These are phyloP conservation scores for Nosema muscidifuracis DNA, from an alignment of 371 early-diverging fungal species.

Conservation along the genomic window DNA sequence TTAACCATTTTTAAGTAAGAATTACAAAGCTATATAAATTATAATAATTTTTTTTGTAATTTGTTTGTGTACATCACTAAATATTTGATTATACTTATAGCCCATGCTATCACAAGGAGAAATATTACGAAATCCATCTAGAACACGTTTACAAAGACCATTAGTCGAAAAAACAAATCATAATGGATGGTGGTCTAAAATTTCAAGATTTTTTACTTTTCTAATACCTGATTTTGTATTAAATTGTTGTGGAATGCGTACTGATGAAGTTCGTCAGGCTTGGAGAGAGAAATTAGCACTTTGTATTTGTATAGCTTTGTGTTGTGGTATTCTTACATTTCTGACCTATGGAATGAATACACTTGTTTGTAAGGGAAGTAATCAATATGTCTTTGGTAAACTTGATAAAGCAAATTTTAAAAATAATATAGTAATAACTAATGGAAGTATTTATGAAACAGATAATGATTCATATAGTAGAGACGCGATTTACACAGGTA, in stretches of 20 bases:
- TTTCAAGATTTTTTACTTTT: slow-evolving; percentile 35
- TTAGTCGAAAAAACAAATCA: not conserved
- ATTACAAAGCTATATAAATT: too few species aligned
- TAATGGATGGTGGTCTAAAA: slow-evolving; percentile 12
- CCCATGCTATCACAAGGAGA: slow-evolving; percentile 43
- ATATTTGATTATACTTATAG: too few species aligned
- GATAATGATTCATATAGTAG: slow-evolving; percentile 13
- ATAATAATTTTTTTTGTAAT: too few species aligned
- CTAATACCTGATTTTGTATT: slow-evolving; percentile 46
- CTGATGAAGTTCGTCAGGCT: slow-evolving; percentile 53
- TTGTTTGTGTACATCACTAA: too few species aligned
- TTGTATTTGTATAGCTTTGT: slow-evolving; percentile 58
- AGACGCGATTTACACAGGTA: slow-evolving; percentile 35
- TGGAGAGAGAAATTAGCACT: slow-evolving; percentile 65
- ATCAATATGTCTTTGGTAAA: slow-evolving; percentile 50
- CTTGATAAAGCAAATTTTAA: slow-evolving; percentile 44
- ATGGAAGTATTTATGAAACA: slow-evolving; percentile 53
- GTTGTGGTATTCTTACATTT: slow-evolving; percentile 57
- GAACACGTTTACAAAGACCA: slow-evolving; percentile 41
- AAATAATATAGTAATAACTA: slow-evolving; percentile 46
- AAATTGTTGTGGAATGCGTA: slow-evolving; percentile 57
- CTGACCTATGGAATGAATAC: slow-evolving; percentile 63
- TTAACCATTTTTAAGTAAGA: too few species aligned
- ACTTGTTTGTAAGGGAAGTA: slow-evolving; percentile 57
- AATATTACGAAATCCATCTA: slow-evolving; percentile 41